A percentile compares a stretch with the other conserved stretches of the same genome.
These are phyloP conservation scores for Xerocomellus chrysenteron DNA, from an alignment of 768 basidiomycete species.

Conservation along the genomic window DNA sequence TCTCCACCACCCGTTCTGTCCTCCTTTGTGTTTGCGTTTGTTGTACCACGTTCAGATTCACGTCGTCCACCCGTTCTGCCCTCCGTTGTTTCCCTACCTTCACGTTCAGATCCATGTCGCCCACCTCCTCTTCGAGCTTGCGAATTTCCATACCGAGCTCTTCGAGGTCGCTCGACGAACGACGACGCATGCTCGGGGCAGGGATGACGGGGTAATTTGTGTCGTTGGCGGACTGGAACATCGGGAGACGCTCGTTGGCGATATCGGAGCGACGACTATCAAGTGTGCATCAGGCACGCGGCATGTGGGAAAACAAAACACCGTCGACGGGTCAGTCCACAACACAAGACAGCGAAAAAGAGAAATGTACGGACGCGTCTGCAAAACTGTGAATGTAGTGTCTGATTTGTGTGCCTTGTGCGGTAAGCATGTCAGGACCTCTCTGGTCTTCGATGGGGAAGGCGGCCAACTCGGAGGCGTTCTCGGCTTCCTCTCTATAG, in stretches of 20 bases:
- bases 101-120: slow-evolving; percentile 24
- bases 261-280: slow-evolving; percentile 68
- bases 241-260: slow-evolving; percentile 72
- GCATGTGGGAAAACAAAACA: not conserved
- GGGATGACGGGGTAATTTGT: slow-evolving; percentile 48
- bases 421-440: slow-evolving; percentile 57
- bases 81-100: not conserved
- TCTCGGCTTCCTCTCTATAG: slow-evolving; percentile 74
- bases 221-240: slow-evolving; percentile 40
- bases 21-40: not conserved
- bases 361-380: slow-evolving; percentile 59
- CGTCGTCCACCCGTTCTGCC: not conserved
- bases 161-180: slow-evolving; percentile 41
- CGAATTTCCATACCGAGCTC: slow-evolving; percentile 65
- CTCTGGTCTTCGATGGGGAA: slow-evolving; percentile 37
- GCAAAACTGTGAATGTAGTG: slow-evolving; percentile 68
- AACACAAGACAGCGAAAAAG: not conserved
- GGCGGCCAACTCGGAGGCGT: slow-evolving; percentile 61
- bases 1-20: slow-evolving; percentile 64
- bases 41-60: not conserved
- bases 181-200: slow-evolving; percentile 60
- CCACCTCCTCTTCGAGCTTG: slow-evolving; percentile 56
- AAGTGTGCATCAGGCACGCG: not conserved
- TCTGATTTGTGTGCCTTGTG: slow-evolving; percentile 58
- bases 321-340: not conserved